Base-by-base conservation (phyloP, 225 moss, liverwort and hornwort species). In the Takakia lepidozioides region DNA sequence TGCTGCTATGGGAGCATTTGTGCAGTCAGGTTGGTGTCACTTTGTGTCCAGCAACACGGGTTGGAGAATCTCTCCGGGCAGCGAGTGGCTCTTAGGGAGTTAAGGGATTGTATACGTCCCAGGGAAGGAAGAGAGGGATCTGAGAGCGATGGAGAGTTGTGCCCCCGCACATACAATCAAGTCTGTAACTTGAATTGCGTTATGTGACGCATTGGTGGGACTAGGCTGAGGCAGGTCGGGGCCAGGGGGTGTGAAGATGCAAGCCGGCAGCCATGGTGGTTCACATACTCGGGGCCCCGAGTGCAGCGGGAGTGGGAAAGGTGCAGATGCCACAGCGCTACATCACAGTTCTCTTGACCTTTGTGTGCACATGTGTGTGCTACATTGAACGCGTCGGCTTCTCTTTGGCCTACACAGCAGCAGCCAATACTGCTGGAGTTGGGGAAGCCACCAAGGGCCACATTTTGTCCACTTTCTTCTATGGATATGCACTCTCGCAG, bases 371-470 rank as follows among this genome's bases (percentile, higher is more conserved):
- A 3, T 86, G 86, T 49, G 89, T 95, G 27, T 95, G 93, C 77
- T 95, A 95, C 73, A 73, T 95, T 68, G 93, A 95, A 66, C 75
- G 93, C 23, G 79, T 95, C 38, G 93, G 93, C 39, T 95, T 89
- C 55, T 95, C 93, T 19, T 68, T 95, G 10, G 93, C 93, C 1
- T 95, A 95, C 58, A 89, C 93, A 4, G 90, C 88, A 19, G 89
- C 86, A 5, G 93, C 93, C 29, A 87, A 72, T 46, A 69, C 78
- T 19, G 93, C 86, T 1, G 89, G 89, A 2, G 86, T 95, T 0
- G 89, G 84, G 19, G 89, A 95, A 44, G 84, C 83, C 1, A 70
- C 84, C 15, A 95, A 95, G 57, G 93, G 93, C 51, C 76, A 84
- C 48, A 64, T 95, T 26, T 71, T 95, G 16, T 95, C 93, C 27